Base-by-base conservation (phyloP, 2,329 filamentous ascomycete species). In the Nemania sp. region DNA sequence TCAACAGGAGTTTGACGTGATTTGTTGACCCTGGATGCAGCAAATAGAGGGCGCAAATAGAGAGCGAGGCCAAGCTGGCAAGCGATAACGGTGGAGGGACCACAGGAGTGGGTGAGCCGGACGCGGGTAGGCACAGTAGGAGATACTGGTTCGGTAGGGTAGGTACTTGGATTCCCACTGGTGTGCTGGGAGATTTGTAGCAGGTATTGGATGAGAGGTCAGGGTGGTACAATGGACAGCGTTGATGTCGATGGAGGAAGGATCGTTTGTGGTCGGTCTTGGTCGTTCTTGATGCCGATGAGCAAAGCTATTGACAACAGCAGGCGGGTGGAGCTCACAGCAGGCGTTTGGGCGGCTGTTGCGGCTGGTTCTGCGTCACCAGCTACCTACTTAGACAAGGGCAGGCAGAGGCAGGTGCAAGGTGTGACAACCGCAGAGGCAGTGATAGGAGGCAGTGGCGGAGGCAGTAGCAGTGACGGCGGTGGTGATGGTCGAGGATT, bases 301-400 rank as follows among this genome's bases (percentile, higher is more conserved):
- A 47, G 54, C 54, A 55, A 54, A 51, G 59, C 43, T 57, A 48
- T 54, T n/a, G n/a, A n/a, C 43, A 18, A 29, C 54, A 53, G 61
- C 48, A 60, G 48, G 43, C 9, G 54, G 54, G 55, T 59, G 55
- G 51, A 65, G 60, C 57, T 58, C 53, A 56, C 53, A 56, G 42
- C 54, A 25, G 25, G 54, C 51, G 62, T 59, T 40, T 47, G 39
- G 21, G 57, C 52, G 62, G 57, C 55, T 56, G 61, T 56, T 51
- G 62, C 59, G 55, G 59, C 59, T 52, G 54, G 54, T 60, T 59
- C 62, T 56, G 52, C 46, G 55, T 48, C 62, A 62, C 49, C 18
- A 54, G 12, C 49, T 50, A 29, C 25, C 25, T 29, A 29, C 25
- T 7, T 29, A n/a, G 35, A 58, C 5, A 35, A 59, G 42, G 40